Evolutionary conservation across 768 basidiomycete genomes (phyloP), one percentile per base, ranked within the genome.

Genomic region (Russula vinacea): DNA sequence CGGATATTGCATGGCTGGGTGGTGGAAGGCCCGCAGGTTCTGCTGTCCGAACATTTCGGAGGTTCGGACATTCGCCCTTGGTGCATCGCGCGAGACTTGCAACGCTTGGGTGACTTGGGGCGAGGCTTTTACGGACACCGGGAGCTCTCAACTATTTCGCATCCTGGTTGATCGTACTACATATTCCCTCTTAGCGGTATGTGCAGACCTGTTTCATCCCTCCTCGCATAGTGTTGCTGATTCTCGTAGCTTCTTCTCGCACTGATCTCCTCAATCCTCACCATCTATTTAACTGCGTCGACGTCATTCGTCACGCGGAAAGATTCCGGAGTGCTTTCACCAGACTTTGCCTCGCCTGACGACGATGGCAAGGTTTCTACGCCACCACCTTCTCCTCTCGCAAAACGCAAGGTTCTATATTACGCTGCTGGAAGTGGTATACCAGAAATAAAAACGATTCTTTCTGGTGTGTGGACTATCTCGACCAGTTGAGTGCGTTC

Each of bases 341-440:
- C 84, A 0, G 76, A 75, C 19, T 82, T 84, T 33, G 69, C 70
- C 7, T 60, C 72, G 47, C 67, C 45, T 29, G 68, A 73, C 49
- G 69, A 70, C 62, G 64, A 56, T 8, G 49, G 29, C 8, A 62
- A 42, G 17, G 13, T 44, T 42, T 40, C 65, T 69, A 62, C 67
- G 66, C 71, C 71, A 47, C 72, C 73, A 35, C 40, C 66, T 57
- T 54, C 62, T 42, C 67, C 44, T 47, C 61, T 63, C 37, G 65
- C 52, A n/a, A 85, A 80, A 67, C 84, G 93, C 60, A 84, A 85
- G 70, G 81, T 88, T 53, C 79, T 94, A 76, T 94, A 90, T 77
- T 97, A 91, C 89, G 93, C 97, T 11, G 93, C 94, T 22, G 97
- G 97, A 22, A 92, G 89, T 71, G 97, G 97, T 54, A 95, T 98